Base-by-base conservation (phyloP, 192 early-diverging fungal species). In the Linnemannia zychae region DNA sequence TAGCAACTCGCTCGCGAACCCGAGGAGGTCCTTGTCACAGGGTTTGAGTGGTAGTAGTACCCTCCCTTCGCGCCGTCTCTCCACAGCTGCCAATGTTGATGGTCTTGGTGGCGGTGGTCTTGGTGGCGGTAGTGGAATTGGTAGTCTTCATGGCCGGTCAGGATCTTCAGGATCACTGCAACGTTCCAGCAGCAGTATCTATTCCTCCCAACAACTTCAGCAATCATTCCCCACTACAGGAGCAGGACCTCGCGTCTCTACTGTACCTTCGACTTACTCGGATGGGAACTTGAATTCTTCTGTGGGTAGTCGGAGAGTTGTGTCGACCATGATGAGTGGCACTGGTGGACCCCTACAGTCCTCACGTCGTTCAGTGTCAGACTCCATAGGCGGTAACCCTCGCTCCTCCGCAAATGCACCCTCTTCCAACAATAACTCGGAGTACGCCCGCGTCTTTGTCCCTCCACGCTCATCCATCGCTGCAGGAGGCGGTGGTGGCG, bases 361-460 rank as follows among this genome's bases (percentile, higher is more conserved):
- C 28, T 63, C 57, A 15, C 57, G 57, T 63, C 57, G 57, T 3
- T 63, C 57, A 31, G 57, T 12, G 3, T 63, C 57, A 0, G 57
- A 63, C 0, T 71, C 70, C 20, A 3, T 50, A 13, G 50, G 50
- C 4, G 0, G 34, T 0, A 53, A 20, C 31, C 2, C 18, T 22
- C 48, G 70, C 28, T 31, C 15, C 7, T 22, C 76, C 3, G 68
- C 16, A 13, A 17, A 20, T 44, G n/a, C 36, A n/a, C n/a, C n/a
- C n/a, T n/a, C n/a, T n/a, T n/a, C n/a, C n/a, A n/a, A n/a, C n/a
- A n/a, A n/a, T 1, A 57, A 47, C 7, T 53, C 78, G 0, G 78
- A 80, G 46, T 80, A 74, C 20, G 72, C 65, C 13, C 78, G 78
- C 46, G 78, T 73, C 36, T 80, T 53, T 52, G 65, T 52, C 22